Evolutionary conservation across 2,329 filamentous ascomycete genomes (phyloP).

Genomic region (Cladosporium velox): DNA sequence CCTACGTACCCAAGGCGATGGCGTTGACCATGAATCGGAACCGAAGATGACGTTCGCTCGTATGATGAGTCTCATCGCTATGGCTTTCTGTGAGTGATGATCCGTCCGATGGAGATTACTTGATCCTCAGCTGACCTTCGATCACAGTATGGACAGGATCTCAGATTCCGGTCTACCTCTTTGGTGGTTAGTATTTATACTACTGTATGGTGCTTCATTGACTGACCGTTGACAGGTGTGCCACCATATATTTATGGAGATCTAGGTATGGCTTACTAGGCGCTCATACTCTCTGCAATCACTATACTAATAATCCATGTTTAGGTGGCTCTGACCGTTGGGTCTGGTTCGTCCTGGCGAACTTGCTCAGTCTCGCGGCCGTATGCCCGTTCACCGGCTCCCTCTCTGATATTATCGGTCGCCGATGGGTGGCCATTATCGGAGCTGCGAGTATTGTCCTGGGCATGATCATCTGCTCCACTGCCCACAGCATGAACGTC

Average conservation of each 20-base stretch:
- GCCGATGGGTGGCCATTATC: slow-evolving; percentile 60
- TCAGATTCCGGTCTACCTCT: slow-evolving; percentile 58
- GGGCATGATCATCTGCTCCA: slow-evolving; percentile 62
- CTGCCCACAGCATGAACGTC: slow-evolving; percentile 59
- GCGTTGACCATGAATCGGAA: slow-evolving; percentile 46
- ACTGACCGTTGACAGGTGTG: slow-evolving; percentile 27
- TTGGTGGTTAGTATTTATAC: slow-evolving; percentile 33
- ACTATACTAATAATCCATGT: neutral
- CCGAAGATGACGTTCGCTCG: slow-evolving; percentile 50
- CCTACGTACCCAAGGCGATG: slow-evolving; percentile 50
- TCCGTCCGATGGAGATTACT: neutral
- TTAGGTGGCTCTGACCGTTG: slow-evolving; percentile 45
- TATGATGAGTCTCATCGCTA: slow-evolving; percentile 58
- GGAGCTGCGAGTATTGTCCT: slow-evolving; percentile 58
- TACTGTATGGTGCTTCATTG: neutral
- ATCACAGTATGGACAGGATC: slow-evolving; percentile 56
- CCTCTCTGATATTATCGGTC: slow-evolving; percentile 64
- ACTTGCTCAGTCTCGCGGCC: slow-evolving; percentile 59
- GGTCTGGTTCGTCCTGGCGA: slow-evolving; percentile 53
- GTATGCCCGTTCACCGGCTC: slow-evolving; percentile 67
- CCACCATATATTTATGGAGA: slow-evolving; percentile 57
- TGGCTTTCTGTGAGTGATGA: slow-evolving; percentile 50
- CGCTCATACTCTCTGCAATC: neutral
- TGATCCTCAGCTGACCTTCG: slow-evolving; percentile 4
- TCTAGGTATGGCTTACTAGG: slow-evolving; percentile 42